phyloP scores from a whole-genome alignment of 1,284 basidiomycete genomes.

The Ustilago lituana region DNA sequence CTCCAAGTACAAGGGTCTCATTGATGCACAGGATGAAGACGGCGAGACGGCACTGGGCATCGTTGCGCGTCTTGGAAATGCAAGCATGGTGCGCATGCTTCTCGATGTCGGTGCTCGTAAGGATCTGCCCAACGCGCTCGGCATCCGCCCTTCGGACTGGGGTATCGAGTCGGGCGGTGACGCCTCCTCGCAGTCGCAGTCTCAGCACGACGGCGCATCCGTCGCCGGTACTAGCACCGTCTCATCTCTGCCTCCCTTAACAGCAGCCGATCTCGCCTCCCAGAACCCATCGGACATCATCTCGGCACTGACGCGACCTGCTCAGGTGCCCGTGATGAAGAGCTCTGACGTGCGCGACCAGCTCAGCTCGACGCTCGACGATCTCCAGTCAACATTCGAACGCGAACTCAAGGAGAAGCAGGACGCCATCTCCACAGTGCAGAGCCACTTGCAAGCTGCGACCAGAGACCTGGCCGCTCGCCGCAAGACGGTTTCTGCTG shows the following conservation, averaged over 20 bases:
- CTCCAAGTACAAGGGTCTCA: slow-evolving; percentile 71
- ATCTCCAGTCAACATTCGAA: slow-evolving; percentile 86
- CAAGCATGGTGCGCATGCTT: slow-evolving; percentile 84
- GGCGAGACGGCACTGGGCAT: slow-evolving; percentile 97
- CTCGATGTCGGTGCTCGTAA: slow-evolving; percentile 94
- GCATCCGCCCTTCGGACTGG: slow-evolving; percentile 90
- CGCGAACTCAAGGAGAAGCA: slow-evolving; percentile 86
- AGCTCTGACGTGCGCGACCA: slow-evolving; percentile 86
- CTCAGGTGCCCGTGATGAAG: slow-evolving; percentile 77
- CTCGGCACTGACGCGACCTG: slow-evolving; percentile 67
- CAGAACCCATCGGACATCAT: slow-evolving; percentile 73
- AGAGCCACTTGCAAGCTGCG: slow-evolving; percentile 84
- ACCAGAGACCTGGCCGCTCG: slow-evolving; percentile 90
- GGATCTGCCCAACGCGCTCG: slow-evolving; percentile 89
- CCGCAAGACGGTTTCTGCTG: slow-evolving; percentile 71
- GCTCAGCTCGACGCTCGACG: slow-evolving; percentile 69
- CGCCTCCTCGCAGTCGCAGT: slow-evolving; percentile 13
- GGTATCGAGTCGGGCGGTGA: slow-evolving; percentile 67
- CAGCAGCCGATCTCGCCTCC: slow-evolving; percentile 54
- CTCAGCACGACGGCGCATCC: slow-evolving; percentile 23
- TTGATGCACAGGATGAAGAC: slow-evolving; percentile 93
- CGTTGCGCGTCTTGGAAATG: slow-evolving; percentile 90
- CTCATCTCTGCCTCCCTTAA: slow-evolving; percentile 36
- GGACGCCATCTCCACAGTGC: slow-evolving; percentile 83
- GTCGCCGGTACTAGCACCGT: slow-evolving; percentile 22